Conservation (phyloP, 148 eudicot genomes). For the Chenopodium quinoa region DNA sequence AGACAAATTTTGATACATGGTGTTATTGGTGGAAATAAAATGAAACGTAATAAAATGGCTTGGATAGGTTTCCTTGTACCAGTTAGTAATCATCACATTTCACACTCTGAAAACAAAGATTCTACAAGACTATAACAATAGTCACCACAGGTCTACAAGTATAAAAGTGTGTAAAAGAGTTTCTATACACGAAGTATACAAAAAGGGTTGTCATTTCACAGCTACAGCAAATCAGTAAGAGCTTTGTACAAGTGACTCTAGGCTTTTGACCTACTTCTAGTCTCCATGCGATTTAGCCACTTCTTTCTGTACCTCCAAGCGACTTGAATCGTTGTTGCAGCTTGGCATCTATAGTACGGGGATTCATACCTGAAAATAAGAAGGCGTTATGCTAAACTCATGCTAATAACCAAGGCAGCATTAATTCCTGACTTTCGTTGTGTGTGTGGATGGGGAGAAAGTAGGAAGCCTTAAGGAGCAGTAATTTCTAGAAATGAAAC, state of each 20-base stretch:
- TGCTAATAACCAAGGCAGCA: not conserved
- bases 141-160: no score
- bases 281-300: slow-evolving; percentile 32
- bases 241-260: not conserved
- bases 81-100: no score
- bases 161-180: no score
- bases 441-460: no score
- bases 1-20: no score
- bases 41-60: no score
- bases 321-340: slow-evolving; percentile 69
- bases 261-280: not conserved
- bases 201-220: not conserved
- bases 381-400: not conserved
- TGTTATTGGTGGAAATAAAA: no score
- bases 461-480: no score
- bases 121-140: no score
- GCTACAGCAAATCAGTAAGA: not conserved
- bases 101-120: no score
- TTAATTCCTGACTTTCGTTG: not conserved
- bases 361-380: slow-evolving; percentile 54
- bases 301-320: slow-evolving; percentile 80
- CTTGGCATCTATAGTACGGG: slow-evolving; percentile 70
- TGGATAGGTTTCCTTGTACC: no score
- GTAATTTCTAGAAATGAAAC: no score
- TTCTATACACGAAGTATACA: not conserved